Base-by-base conservation (phyloP, 805 yeast species). In the Yarrowia porcina region DNA sequence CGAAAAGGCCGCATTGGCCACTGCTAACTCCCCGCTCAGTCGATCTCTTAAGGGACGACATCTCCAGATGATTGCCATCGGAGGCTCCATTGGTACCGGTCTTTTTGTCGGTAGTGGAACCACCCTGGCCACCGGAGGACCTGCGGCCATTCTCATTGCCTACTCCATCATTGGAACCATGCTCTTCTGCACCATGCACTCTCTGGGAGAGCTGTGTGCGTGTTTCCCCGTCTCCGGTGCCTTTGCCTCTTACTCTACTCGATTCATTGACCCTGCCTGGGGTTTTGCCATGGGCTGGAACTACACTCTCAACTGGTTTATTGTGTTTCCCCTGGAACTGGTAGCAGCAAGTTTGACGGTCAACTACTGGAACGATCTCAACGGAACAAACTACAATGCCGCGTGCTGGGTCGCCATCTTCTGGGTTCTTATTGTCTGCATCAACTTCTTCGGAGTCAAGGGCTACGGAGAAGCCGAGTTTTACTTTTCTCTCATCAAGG, bases 21-120 rank as follows among this genome's bases (percentile, higher is more conserved):
- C 82, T 4, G 81, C 82, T 23, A 75, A 75, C 61, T 74, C 81
- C 2, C 82, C 81, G 2, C 71, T 80, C 73, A 73, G 79, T 35
- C 76, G 87, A 66, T 72, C 79, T 9, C 76, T 80, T 61, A 73
- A 73, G 65, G 67, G 78, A 7, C 78, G 90, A 70, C 92, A 87
- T 73, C 77, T 88, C 69, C 83, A 85, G 65, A 82, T 88, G 86
- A 86, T 88, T 68, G 86, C 90, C 39, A 80, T 88, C 42, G 90
- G 90, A 32, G 88, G 90, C 33, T 83, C 87, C 67, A 83, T 87
- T 57, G 93, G 93, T 67, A 85, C 90, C 2, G 92, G 93, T 71
- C 74, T 87, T 63, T 83, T 88, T 66, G 85, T 88, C 56, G 90
- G 91, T 68, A 77, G 84, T 13, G 90, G 90, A 39, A 73, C 76